Evolutionary conservation across 2,329 filamentous ascomycete species (phyloP), one percentile per base, ranked within the genome.

Genomic region (Ceratocystis smalleyi): DNA sequence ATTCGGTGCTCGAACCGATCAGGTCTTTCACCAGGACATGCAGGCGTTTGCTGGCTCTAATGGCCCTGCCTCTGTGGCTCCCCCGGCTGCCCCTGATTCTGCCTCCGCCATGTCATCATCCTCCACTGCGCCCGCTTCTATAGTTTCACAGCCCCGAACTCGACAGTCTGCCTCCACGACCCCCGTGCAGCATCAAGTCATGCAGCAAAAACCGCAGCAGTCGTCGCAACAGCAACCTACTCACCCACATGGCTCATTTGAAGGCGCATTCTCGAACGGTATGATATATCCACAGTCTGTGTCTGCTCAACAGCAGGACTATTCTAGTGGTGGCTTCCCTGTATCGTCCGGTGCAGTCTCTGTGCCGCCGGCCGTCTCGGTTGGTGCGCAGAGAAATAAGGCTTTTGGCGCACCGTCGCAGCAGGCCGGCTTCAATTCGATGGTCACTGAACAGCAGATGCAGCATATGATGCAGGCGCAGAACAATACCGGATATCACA

Each of bases 381-480:
- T 47, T 6, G 15, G 17, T 40, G 30, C 12, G 49, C 64, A 62
- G 30, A 47, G 40, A 30, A 17, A 30, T 30, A 22, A 30, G 22
- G 32, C 27, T 40, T 64, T 43, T 47, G 51, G 51, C 27, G 35
- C 35, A 1, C 35, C 35, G 12, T 7, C 27, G 47, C 64, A 62
- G 6, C 64, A 65, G 27, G 22, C 49, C 7, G 49, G 49, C 17
- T 65, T 65, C 54, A 68, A 69, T n/a, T 55, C 63, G 27, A 68
- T 68, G 64, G 64, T 45, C 27, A 59, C 65, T 1, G 67, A 74
- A 15, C 70, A 71, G 15, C 68, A 69, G n/a, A 59, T 67, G 15
- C 73, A 68, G 32, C 68, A 68, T n/a, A 32, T 60, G 22, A 40
- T 62, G 30, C 69, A 68, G 32, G 70, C 69, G 27, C 71, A 69